Base-by-base conservation (phyloP, 2,329 filamentous ascomycete species). In the Phaeosphaeria sp. region DNA sequence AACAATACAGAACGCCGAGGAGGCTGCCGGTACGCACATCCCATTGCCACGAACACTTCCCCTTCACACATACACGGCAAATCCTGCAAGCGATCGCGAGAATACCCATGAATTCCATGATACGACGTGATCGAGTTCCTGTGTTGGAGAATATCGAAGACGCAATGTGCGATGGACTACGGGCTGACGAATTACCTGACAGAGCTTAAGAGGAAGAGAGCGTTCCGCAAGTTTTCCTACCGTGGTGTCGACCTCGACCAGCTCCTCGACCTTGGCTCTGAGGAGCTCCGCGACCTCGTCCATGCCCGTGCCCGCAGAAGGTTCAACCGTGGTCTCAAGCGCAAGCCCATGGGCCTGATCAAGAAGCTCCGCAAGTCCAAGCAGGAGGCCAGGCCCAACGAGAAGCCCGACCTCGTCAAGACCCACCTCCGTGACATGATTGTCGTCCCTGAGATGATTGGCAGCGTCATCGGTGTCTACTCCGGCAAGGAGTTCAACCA, bases 401-500 rank as follows among this genome's bases (percentile, higher is more conserved):
- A 98, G 93, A 97, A 98, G 92, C 94, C 94, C 81, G 93, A 97
- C 80, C 88, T 95, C 78, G 94, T 98, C 87, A 97, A 97, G 91
- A 99, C 94, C 66, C 94, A 99, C 83, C 90, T 99, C 78, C 93
- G 94, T 84, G 90, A 99, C 87, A 99, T 99, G 95, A 97, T 99
- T 82, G 90, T 99, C 80, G 95, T 99, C 75, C 95, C 95, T 77
- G 95, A 99, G 89, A 98, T 99, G 95, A 99, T 99, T 81, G 95
- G 95, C 78, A 91, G 87, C 83, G 94, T 99, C 78, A 91, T 99
- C 78, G 95, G 93, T 81, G 95, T 99, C 87, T 99, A 99, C 91
- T 97, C 92, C 73, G 95, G 95, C 81, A 99, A 99, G 90, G 93
- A 98, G 85, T 99, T 99, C 91, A 99, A 99, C 90, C 94, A 97